A percentile compares a stretch with the other conserved stretches of the same genome.
These are phyloP conservation scores for Fraxinus cuspidata DNA, from an alignment of 257 asterid genomes.

Conservation along the genomic window DNA sequence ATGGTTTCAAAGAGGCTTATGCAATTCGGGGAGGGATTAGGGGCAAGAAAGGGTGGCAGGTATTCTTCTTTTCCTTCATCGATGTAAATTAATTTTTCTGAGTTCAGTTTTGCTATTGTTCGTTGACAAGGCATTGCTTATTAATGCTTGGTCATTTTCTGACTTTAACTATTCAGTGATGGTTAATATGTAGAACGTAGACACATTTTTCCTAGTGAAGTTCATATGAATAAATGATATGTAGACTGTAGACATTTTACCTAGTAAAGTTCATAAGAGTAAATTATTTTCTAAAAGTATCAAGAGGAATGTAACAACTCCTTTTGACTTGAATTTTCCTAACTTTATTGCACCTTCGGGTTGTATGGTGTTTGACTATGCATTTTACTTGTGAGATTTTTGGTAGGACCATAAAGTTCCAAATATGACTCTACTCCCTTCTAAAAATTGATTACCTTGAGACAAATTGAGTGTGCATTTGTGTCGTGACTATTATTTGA, in stretches of 20 bases:
- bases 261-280: background rate
- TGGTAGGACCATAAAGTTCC: background rate
- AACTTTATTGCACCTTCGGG: background rate
- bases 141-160: constrained; percentile 1
- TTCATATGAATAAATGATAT: background rate
- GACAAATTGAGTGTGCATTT: background rate
- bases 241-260: background rate
- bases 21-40: constrained; percentile 88
- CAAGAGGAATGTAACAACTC: constrained; percentile 10
- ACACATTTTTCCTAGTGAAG: background rate
- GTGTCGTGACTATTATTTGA: background rate
- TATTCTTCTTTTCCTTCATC: constrained; percentile 24
- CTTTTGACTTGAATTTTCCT: background rate
- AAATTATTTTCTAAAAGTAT: constrained; percentile 3
- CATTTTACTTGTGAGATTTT: background rate
- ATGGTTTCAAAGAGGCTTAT: constrained; percentile 88
- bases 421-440: background rate
- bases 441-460: background rate
- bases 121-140: background rate
- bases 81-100: background rate
- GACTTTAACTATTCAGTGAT: background rate
- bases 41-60: constrained; percentile 97
- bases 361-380: background rate
- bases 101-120: background rate
- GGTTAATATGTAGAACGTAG: background rate